Evolutionary conservation across 441 rosid genomes (phyloP).

Genomic region (Capsella rubella): DNA sequence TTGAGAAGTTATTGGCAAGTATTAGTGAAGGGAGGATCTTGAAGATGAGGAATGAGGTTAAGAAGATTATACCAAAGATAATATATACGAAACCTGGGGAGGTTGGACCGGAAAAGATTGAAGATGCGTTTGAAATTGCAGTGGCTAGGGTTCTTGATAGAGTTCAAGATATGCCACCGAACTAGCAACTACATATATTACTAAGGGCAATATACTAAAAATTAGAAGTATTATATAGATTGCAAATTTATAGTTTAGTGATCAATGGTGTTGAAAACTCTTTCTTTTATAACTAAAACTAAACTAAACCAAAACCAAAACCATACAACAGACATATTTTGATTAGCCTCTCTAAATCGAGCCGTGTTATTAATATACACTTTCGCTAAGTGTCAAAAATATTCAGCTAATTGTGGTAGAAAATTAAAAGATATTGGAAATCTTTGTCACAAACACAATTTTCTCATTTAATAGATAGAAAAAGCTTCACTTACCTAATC

Average conservation of each 20-base stretch:
- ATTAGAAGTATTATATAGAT: no score
- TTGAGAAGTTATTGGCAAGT: constrained; percentile 38
- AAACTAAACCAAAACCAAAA: neutral
- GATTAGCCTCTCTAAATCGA: neutral
- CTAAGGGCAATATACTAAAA: neutral
- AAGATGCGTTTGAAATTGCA: constrained; percentile 69
- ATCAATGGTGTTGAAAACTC: no score
- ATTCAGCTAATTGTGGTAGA: neutral
- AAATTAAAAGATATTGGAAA: neutral
- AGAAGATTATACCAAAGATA: constrained; percentile 56
- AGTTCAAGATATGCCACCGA: constrained; percentile 42
- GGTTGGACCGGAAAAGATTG: constrained; percentile 35
- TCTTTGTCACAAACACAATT: neutral
- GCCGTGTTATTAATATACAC: neutral
- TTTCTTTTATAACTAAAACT: no score
- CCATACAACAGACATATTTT: neutral
- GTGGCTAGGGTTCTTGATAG: constrained; percentile 51
- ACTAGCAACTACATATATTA: neutral
- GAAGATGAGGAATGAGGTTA: constrained; percentile 55
- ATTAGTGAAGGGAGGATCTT: constrained; percentile 31
- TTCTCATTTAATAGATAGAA: neutral
- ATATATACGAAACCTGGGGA: constrained; percentile 53
- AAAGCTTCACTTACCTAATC: neutral
- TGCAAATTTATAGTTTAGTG: neutral
- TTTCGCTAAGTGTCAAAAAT: neutral